Evolutionary conservation across 441 rosid genomes (phyloP), one percentile per base, ranked within the genome.

Genomic region (Adansonia madagascariensis): DNA sequence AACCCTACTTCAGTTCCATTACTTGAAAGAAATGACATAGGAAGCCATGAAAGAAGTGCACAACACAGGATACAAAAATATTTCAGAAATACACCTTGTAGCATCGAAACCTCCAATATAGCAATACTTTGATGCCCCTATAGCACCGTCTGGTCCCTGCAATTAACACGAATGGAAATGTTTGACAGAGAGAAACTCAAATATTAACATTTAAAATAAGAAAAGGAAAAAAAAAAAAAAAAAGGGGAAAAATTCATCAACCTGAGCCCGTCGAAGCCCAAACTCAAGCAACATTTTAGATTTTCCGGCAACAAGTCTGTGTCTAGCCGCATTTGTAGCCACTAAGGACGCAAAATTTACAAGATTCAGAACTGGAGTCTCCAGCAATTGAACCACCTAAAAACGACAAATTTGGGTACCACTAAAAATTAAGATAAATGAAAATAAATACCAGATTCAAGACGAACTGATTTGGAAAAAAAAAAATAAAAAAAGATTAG

Each of bases 21-120:
- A 47, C 8, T 22, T 46, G 18, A 46, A 47, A 46, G 8, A 12
- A 27, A 18, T 31, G 27, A 41, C 17, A 66, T n/a, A 64, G 6
- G 31, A 66, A 66, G 47, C 35, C 53, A 43, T 24, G 3, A 50
- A 49, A 69, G 22, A 41, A 41, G 53, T 41, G 8, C 44, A 15
- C 8, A 20, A 59, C 61, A 44, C 31, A 27, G 47, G 72, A 15
- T 49, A 68, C 39, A 6, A 20, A 74, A 7, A 71, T 46, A 27
- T 27, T 44, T 73, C 20, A 18, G 24, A 18, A 72, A 76, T 73
- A 76, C 87, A 87, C 98, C 99, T 94, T 68, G 98, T 94, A 15
- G 95, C 96, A 79, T 96, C 99, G 89, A 96, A 94, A 66, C 99
- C 99, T 84, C 99, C 99, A 66, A 96, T 78, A 80, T 96, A 96